Evolutionary conservation across 169 alveolate genomes (phyloP).

Genomic region (Besnoitia besnoiti): DNA sequence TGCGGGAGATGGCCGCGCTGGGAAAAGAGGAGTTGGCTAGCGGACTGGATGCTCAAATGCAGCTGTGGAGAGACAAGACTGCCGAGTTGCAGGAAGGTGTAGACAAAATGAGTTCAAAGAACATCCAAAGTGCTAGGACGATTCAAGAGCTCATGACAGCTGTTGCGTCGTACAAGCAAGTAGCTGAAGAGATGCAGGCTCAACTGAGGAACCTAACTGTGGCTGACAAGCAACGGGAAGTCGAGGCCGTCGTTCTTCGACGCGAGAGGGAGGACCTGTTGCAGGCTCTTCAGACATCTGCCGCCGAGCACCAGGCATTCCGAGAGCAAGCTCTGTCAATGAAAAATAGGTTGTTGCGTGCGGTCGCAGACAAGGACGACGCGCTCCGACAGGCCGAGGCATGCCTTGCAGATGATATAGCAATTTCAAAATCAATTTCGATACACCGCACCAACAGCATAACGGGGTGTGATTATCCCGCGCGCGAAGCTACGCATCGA

Average conservation of each 20-base stretch:
- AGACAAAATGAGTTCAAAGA: no score
- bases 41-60: not conserved
- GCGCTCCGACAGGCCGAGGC: not conserved
- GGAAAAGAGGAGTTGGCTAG: not conserved
- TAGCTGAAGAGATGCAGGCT: not conserved
- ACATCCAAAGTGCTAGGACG: not conserved
- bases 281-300: not conserved
- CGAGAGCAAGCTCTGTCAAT: not conserved
- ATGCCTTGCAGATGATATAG: not conserved
- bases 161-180: not conserved
- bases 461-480: not conserved
- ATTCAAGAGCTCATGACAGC: not conserved
- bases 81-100: not conserved
- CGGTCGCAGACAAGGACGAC: not conserved
- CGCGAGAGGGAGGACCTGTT: not conserved
- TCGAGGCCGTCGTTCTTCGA: not conserved
- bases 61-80: not conserved
- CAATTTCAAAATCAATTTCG: not conserved
- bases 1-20: not conserved
- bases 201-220: not conserved
- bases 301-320: constrained; percentile 5
- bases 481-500: not conserved
- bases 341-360: not conserved
- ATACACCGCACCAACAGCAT: not conserved
- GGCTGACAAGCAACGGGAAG: not conserved